Base-by-base conservation (phyloP, 768 basidiomycete genomes). In the Boletellus sp. region DNA sequence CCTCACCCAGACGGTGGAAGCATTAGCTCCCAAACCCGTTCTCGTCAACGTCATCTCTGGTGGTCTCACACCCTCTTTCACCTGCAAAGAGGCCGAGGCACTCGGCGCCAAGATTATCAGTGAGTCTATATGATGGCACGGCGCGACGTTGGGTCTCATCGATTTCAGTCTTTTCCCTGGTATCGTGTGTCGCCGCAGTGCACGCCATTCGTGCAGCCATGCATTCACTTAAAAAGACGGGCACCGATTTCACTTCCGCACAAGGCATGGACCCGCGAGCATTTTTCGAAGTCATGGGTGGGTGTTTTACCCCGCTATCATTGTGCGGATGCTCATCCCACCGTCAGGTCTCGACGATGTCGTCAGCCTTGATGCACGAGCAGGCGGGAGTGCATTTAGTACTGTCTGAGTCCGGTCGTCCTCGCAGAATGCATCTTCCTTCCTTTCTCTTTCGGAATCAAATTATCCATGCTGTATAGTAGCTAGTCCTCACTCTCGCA, bases 21-120 rank as follows among this genome's bases (percentile, higher is more conserved):
- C 82, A 3, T 68, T 90, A 24, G 78, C 82, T 6, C 87, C 87
- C 5, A 87, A 84, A 56, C 87, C 87, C 1, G 85, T 87, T 33
- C 83, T 89, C 28, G 85, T 88, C 36, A 89, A 89, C 53, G 86
- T 88, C 17, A 87, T 89, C 53, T 86, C 85, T 6, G 86, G 86
- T 35, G 87, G 87, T 16, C 70, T 88, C 39, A 87, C 87, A 0
- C 87, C 87, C 7, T 81, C 84, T 6, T 87, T 87, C 63, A 88
- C 85, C 1, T 76, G 72, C 48, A 67, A 79, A 44, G 81, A 88
- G 61, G 87, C 85, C 0, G 86, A 87, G 64, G 70, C 68, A 16
- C 74, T 78, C 62, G 87, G 87, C 17, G 85, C 85, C 31, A 88
- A 87, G 64, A 81, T 89, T 44, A 87, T 88, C 66, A 87, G 86